Percentiles rank a stretch among this genome's conserved stretches.
phyloP scores from a whole-genome alignment of 2,329 filamentous ascomycete genomes.

The Fusarium euwallaceae region DNA sequence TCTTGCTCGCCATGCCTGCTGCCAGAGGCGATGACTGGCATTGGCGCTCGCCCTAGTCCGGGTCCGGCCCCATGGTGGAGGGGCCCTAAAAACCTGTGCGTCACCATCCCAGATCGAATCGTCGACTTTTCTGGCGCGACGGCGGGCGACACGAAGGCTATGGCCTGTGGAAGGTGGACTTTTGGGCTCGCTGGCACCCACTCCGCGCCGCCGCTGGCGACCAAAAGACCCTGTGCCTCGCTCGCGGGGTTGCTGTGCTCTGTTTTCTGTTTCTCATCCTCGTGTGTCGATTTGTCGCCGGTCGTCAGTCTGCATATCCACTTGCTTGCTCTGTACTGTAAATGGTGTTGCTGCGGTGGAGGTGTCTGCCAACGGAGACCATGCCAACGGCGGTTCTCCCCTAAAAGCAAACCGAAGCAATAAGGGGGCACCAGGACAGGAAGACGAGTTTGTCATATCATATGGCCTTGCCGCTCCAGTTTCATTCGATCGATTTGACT shows the following conservation, averaged over 20 bases:
- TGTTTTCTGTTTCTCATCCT: conserved; percentile 6
- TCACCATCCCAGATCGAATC: conserved; percentile 48
- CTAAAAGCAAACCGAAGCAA: conserved; percentile 21
- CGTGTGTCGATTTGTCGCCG: conserved; percentile 9
- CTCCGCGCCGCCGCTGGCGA: conserved; percentile 41
- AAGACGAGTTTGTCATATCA: conserved; percentile 25
- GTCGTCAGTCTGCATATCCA: conserved; percentile 29
- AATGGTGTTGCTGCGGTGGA: conserved; percentile 39
- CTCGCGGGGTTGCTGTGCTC: conserved; percentile 14
- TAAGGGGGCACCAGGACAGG: conserved; percentile 17
- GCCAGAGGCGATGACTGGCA: conserved; percentile 49
- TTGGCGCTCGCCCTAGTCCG: conserved; percentile 47
- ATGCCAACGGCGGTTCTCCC: conserved; percentile 35
- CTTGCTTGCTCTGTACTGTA: conserved; percentile 32
- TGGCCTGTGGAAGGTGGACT: conserved; percentile 18
- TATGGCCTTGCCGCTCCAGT: conserved; percentile 16
- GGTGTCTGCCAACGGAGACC: conserved; percentile 34
- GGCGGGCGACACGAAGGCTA: conserved; percentile 12
- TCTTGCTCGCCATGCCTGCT: conserved; percentile 35
- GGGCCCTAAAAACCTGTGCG: conserved; percentile 47
- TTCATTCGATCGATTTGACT: conserved; percentile 8
- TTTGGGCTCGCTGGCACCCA: conserved; percentile 28
- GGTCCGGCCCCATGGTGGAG: conserved; percentile 44
- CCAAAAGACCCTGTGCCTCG: conserved; percentile 38
- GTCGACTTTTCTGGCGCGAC: conserved; percentile 34